A percentile compares a stretch with the other conserved stretches of the same genome.
Evolutionary conservation across 345 rosid genomes (phyloP).

Genomic region (Linum lewisii): DNA sequence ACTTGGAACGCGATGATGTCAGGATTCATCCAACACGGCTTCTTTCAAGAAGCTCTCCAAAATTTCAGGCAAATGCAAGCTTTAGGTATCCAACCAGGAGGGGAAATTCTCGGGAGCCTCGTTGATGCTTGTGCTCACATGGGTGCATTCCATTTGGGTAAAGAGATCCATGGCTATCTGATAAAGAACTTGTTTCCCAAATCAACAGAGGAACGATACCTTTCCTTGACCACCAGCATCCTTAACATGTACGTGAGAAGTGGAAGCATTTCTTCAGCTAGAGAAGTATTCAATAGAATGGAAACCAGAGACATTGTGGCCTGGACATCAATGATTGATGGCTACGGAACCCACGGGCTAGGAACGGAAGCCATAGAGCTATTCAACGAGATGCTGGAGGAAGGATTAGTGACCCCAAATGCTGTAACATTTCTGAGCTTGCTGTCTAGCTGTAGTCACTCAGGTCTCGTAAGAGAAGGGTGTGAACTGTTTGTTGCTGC

Average conservation of each 20-base stretch:
- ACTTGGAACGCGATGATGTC: conserved; percentile 28
- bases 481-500: conserved; percentile 4
- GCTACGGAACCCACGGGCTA: conserved; percentile 28
- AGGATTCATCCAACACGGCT: conserved; percentile 24
- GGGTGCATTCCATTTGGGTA: conserved; percentile 24
- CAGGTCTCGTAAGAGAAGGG: conserved; percentile 28
- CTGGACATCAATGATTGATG: conserved; percentile 40
- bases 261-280: conserved; percentile 26
- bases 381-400: conserved; percentile 23
- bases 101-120: conserved; percentile 20
- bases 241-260: conserved; percentile 27
- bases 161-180: conserved; percentile 25
- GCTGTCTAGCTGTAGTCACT: conserved; percentile 31
- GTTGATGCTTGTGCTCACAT: conserved; percentile 19
- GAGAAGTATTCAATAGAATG: conserved; percentile 22
- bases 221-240: conserved; percentile 14
- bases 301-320: conserved; percentile 21
- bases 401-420: conserved; percentile 16
- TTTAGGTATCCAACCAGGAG: conserved; percentile 15
- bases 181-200: conserved; percentile 12
- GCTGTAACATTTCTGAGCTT: conserved; percentile 26
- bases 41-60: conserved; percentile 19
- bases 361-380: conserved; percentile 21
- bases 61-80: conserved; percentile 21
- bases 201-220: conserved; percentile 9